Percentiles rank a stretch among this genome's conserved stretches.
phyloP scores from a whole-genome alignment of 129 eudicot genomes.

The Saussurea involucrata region DNA sequence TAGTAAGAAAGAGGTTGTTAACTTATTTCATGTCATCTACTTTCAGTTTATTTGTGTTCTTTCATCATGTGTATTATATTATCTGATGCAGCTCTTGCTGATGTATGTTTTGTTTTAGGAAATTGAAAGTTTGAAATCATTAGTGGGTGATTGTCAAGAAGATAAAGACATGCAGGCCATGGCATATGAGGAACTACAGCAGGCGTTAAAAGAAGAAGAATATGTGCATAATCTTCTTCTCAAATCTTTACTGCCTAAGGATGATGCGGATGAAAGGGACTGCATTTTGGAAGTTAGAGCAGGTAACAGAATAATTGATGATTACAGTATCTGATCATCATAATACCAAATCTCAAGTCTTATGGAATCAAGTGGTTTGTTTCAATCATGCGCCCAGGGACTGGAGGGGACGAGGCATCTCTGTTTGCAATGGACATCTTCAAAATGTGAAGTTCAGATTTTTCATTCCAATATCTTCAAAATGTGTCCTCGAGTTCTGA shows the following conservation, averaged over 20 bases:
- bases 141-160: constrained; percentile 60
- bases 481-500: constrained; percentile 1
- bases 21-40: not conserved
- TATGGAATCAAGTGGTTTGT: not conserved
- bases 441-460: constrained; percentile 56
- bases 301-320: constrained; percentile 35
- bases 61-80: not conserved
- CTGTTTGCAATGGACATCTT: constrained; percentile 92
- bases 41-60: not conserved
- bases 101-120: constrained; percentile 42
- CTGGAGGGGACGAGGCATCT: constrained; percentile 99
- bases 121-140: constrained; percentile 55
- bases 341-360: not conserved
- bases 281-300: constrained; percentile 98
- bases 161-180: constrained; percentile 76
- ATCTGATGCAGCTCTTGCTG: constrained; percentile 1
- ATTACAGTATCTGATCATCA: not conserved
- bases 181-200: constrained; percentile 78
- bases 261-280: constrained; percentile 97
- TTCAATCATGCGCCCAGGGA: constrained; percentile 48
- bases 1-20: not conserved
- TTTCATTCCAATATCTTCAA: not conserved
- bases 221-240: constrained; percentile 56
- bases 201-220: constrained; percentile 63
- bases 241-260: constrained; percentile 80